A percentile compares a stretch with the other conserved stretches of the same genome.
Evolutionary conservation across 805 yeast genomes (phyloP).

Genomic region (Huiozyma naganishii): DNA sequence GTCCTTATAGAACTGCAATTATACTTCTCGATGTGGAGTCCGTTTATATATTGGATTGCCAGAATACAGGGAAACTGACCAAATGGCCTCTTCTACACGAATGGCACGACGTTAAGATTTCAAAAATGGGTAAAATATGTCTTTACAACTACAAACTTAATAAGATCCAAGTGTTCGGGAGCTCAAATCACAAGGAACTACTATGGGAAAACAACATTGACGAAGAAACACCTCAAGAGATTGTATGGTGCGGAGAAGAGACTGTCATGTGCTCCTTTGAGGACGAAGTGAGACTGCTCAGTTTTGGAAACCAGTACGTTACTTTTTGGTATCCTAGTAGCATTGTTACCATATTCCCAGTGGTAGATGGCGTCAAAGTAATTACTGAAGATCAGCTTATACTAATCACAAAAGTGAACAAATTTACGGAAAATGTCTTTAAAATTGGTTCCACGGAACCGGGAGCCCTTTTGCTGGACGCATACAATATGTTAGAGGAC

Average conservation of each 20-base stretch:
- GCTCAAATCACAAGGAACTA: slow-evolving; percentile 15
- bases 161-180: slow-evolving; percentile 39
- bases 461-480: slow-evolving; percentile 71
- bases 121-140: slow-evolving; percentile 35
- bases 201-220: slow-evolving; percentile 17
- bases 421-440: slow-evolving; percentile 49
- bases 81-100: slow-evolving; percentile 3
- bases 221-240: slow-evolving; percentile 30
- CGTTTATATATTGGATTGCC: slow-evolving; percentile 8
- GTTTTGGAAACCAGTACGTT: slow-evolving; percentile 45
- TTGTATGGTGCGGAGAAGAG: slow-evolving; percentile 82
- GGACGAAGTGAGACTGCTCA: slow-evolving; percentile 59
- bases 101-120: slow-evolving; percentile 22
- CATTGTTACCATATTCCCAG: slow-evolving; percentile 37
- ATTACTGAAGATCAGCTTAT: slow-evolving; percentile 49
- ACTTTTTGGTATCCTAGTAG: slow-evolving; percentile 40
- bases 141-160: slow-evolving; percentile 32
- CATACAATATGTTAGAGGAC: slow-evolving; percentile 51
- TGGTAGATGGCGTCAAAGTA: slow-evolving; percentile 60
- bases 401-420: slow-evolving; percentile 53
- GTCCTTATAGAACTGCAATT: slow-evolving; percentile 9
- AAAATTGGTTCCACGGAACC: slow-evolving; percentile 78
- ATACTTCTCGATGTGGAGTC: slow-evolving; percentile 18
- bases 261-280: slow-evolving; percentile 51
- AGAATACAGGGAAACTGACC: slow-evolving; percentile 3